A percentile compares a stretch with the other conserved stretches of the same genome.
phyloP scores from a whole-genome alignment of 805 yeast species.

The Hanseniaspora valbyensis region DNA sequence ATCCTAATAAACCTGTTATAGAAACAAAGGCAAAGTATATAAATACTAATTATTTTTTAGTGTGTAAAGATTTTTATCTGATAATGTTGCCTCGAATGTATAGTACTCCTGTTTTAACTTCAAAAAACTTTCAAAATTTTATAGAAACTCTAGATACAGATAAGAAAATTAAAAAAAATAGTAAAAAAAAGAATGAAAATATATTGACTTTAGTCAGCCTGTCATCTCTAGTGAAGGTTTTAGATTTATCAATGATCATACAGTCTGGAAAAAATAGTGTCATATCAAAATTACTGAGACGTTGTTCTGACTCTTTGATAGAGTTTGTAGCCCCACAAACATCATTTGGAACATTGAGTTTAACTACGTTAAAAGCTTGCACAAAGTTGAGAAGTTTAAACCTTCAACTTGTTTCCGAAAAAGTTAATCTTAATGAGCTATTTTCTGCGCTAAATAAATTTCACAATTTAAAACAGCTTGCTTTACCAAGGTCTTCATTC shows the following conservation, averaged over 20 bases:
- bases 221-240: constrained; percentile 38
- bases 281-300: constrained; percentile 68
- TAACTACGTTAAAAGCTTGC: constrained; percentile 71
- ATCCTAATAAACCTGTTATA: constrained; percentile 17
- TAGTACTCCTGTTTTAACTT: constrained; percentile 46
- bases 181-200: constrained; percentile 35
- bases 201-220: background rate
- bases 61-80: constrained; percentile 50
- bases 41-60: constrained; percentile 43
- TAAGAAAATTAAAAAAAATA: constrained; percentile 28
- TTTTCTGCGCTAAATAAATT: constrained; percentile 62
- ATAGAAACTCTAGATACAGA: constrained; percentile 52
- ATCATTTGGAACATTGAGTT: constrained; percentile 83
- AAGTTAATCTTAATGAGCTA: constrained; percentile 69
- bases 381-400: constrained; percentile 53
- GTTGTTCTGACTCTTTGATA: constrained; percentile 57
- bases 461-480: constrained; percentile 54
- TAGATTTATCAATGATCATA: constrained; percentile 69
- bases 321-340: constrained; percentile 86
- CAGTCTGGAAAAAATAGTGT: constrained; percentile 88
- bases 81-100: constrained; percentile 59
- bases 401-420: constrained; percentile 77
- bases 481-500: constrained; percentile 83
- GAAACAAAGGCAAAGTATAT: constrained; percentile 28
- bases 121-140: constrained; percentile 60